Base-by-base conservation (phyloP, 345 rosid genomes). In the Eucalyptus cloeziana region DNA sequence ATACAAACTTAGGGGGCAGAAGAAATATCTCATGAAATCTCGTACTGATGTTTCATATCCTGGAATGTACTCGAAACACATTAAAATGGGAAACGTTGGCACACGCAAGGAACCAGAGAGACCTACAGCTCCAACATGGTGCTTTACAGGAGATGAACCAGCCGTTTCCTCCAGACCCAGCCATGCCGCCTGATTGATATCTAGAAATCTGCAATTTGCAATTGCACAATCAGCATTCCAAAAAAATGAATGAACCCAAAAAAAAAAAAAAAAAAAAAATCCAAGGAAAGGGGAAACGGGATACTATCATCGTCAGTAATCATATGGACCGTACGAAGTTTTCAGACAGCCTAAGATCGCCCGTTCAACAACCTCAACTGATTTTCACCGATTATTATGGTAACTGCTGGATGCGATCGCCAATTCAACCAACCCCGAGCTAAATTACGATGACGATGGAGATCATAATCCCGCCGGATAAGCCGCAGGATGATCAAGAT, bases 91-190 rank as follows among this genome's bases (percentile, higher is more conserved):
- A 86, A 67, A 64, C 7, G 44, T 30, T 15, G 47, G 25, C 49
- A 7, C 13, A 67, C 14, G 43, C 49, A 88, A 31, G 31, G 85
- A 33, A 62, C 24, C 51, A 49, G 92, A 88, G 79, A 86, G 31
- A 88, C 98, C 64, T 97, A 98, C 99, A 86, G 98, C 95, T 89
- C 98, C 98, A 86, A 98, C 90, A 91, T 97, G 99, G 90, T 95
- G 92, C 89, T 93, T 97, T 15, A 95, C 95, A 14, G 96, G 96
- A 92, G 96, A 93, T 88, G 96, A 92, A 50, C 94, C 96, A 81
- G 98, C 96, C 44, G 99, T 95, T 92, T 98, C 98, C 92, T 98
- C 98, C 5, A 98, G 94, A 56, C 98, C 99, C 87, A 87, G 92
- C 99, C 99, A 98, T 43, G 99, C 99, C 3, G 92, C 81, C 1